These are phyloP conservation scores for Chalaropsis thielavioides DNA, from an alignment of 2,329 filamentous ascomycete species.

Conservation along the genomic window DNA sequence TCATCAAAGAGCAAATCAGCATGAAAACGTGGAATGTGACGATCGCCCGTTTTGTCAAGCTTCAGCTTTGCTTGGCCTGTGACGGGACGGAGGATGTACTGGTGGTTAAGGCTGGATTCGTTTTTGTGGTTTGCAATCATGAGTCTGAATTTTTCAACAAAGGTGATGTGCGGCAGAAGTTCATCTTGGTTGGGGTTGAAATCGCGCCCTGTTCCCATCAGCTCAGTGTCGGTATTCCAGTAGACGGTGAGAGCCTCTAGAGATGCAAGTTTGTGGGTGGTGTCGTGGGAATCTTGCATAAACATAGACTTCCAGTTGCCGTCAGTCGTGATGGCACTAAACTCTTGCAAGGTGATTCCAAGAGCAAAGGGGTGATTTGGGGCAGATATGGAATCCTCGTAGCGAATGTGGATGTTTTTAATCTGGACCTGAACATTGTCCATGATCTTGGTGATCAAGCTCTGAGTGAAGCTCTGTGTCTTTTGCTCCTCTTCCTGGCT, in stretches of 20 bases:
- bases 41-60: conserved; percentile 79
- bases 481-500: conserved; percentile 92
- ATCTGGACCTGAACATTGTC: conserved; percentile 96
- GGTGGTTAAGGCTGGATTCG: conserved; percentile 40
- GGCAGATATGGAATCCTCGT: conserved; percentile 92
- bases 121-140: conserved; percentile 44
- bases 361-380: conserved; percentile 90
- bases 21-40: conserved; percentile 71
- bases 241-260: conserved; percentile 84
- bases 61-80: conserved; percentile 90
- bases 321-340: conserved; percentile 94
- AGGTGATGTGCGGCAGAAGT: conserved; percentile 54
- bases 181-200: conserved; percentile 37
- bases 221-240: conserved; percentile 87
- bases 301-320: conserved; percentile 91
- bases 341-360: conserved; percentile 83
- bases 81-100: conserved; percentile 92
- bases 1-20: conserved; percentile 89
- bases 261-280: conserved; percentile 86
- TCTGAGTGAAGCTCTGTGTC: conserved; percentile 94
- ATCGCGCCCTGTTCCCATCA: conserved; percentile 72
- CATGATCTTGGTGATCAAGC: conserved; percentile 87
- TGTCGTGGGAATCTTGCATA: conserved; percentile 69
- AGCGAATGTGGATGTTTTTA: conserved; percentile 96
- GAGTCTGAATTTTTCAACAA: conserved; percentile 60